phyloP scores from a whole-genome alignment of 2,329 filamentous ascomycete species.

The Aspergillus pseudoviridinutans region DNA sequence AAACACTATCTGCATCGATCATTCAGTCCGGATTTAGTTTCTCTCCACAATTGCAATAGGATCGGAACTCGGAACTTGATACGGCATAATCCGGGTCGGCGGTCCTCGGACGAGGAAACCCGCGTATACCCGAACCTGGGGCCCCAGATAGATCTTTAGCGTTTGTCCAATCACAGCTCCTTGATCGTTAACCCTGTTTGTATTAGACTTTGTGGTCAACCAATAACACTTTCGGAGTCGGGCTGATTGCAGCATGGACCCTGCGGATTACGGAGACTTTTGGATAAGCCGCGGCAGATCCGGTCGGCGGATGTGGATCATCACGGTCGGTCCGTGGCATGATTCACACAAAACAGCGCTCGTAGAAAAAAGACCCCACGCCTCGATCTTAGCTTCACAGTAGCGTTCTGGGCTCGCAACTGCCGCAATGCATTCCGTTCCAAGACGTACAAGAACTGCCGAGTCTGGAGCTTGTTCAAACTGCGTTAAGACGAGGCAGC shows the following conservation, averaged over 20 bases:
- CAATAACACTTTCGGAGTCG: neutral
- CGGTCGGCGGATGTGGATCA: neutral
- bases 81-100: too few relatives aligned
- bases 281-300: neutral
- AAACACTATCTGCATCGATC: too few relatives aligned
- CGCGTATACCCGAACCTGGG: too few relatives aligned
- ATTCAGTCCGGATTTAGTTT: too few relatives aligned
- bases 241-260: neutral
- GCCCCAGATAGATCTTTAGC: too few relatives aligned
- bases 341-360: neutral
- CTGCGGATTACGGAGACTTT: neutral
- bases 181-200: too few relatives aligned
- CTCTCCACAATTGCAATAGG: too few relatives aligned
- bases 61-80: too few relatives aligned
- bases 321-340: neutral
- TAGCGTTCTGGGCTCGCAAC: neutral
- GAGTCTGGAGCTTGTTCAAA: conserved; percentile 5
- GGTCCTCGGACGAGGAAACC: too few relatives aligned
- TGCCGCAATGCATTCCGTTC: neutral
- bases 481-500: conserved; percentile 6
- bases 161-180: too few relatives aligned
- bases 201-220: neutral
- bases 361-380: neutral
- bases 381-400: neutral
- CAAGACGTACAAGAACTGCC: conserved; percentile 1